These are phyloP conservation scores for Davidsoniella virescens DNA, from an alignment of 2,329 filamentous ascomycete genomes.

Conservation along the genomic window DNA sequence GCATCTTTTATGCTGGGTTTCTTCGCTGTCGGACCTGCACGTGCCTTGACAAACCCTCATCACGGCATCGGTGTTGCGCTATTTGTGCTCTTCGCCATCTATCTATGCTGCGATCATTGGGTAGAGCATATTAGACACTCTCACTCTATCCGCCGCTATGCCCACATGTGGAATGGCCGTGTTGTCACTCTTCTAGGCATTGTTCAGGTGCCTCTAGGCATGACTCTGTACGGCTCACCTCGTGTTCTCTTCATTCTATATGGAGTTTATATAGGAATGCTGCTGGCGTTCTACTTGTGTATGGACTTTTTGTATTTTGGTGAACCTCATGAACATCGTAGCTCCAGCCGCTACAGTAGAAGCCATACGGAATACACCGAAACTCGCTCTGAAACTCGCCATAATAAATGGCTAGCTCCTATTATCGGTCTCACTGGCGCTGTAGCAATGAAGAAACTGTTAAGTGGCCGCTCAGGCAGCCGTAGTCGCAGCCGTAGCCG, in stretches of 20 bases:
- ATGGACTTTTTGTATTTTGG: constrained; percentile 53
- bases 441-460: constrained; percentile 29
- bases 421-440: constrained; percentile 36
- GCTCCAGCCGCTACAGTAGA: constrained; percentile 34
- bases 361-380: constrained; percentile 25
- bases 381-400: constrained; percentile 21
- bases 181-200: constrained; percentile 66
- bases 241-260: constrained; percentile 73
- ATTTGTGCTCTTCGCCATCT: constrained; percentile 55
- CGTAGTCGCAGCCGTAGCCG: constrained; percentile 23
- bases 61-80: constrained; percentile 71
- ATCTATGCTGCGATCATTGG: constrained; percentile 52
- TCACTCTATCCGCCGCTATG: constrained; percentile 37
- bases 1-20: constrained; percentile 60
- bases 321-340: constrained; percentile 29
- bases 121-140: constrained; percentile 36
- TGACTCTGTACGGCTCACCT: constrained; percentile 86
- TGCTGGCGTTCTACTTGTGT: constrained; percentile 64
- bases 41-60: constrained; percentile 65
- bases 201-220: constrained; percentile 70
- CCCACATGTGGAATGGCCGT: constrained; percentile 82
- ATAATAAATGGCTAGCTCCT: constrained; percentile 33
- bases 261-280: constrained; percentile 55
- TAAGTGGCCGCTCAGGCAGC: constrained; percentile 24
- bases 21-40: constrained; percentile 57